Conservation (phyloP, 768 basidiomycete genomes). For the Lentinula boryana region DNA sequence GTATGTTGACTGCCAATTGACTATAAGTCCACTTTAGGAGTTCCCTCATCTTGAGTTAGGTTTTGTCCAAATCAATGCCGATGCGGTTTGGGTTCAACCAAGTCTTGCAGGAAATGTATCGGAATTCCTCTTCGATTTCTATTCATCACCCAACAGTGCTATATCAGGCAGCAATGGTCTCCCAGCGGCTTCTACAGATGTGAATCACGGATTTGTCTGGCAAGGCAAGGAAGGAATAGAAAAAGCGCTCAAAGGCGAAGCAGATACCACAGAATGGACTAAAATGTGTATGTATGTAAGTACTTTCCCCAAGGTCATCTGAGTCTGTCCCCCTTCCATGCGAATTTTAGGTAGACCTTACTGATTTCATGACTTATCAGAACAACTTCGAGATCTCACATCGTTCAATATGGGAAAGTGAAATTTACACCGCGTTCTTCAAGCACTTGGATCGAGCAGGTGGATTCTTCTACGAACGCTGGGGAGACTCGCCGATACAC, state of each 20-base stretch:
- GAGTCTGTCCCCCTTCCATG: background rate
- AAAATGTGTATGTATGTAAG: constrained; percentile 23
- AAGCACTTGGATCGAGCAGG: constrained; percentile 19
- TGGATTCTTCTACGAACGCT: constrained; percentile 24
- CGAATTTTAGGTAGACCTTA: background rate
- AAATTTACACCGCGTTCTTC: constrained; percentile 19
- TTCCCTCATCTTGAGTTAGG: constrained; percentile 6
- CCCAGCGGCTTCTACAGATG: constrained; percentile 15
- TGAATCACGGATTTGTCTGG: constrained; percentile 21
- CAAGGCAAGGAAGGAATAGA: constrained; percentile 10
- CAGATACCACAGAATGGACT: constrained; percentile 20
- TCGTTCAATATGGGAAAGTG: constrained; percentile 20
- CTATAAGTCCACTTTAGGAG: background rate
- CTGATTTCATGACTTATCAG: constrained; percentile 5
- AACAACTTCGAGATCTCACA: constrained; percentile 27
- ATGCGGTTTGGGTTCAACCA: constrained; percentile 22
- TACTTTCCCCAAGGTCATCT: background rate
- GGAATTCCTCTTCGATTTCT: constrained; percentile 7
- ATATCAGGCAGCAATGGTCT: background rate
- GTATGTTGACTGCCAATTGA: constrained; percentile 6
- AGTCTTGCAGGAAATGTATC: constrained; percentile 23
- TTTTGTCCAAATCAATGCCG: constrained; percentile 21
- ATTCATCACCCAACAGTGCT: constrained; percentile 7
- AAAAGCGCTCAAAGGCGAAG: constrained; percentile 20
- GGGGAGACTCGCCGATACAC: constrained; percentile 23